Evolutionary conservation across 208 protist species (phyloP), one percentile per base, ranked within the genome.

Genomic region (Vickermania spadyakhi): DNA sequence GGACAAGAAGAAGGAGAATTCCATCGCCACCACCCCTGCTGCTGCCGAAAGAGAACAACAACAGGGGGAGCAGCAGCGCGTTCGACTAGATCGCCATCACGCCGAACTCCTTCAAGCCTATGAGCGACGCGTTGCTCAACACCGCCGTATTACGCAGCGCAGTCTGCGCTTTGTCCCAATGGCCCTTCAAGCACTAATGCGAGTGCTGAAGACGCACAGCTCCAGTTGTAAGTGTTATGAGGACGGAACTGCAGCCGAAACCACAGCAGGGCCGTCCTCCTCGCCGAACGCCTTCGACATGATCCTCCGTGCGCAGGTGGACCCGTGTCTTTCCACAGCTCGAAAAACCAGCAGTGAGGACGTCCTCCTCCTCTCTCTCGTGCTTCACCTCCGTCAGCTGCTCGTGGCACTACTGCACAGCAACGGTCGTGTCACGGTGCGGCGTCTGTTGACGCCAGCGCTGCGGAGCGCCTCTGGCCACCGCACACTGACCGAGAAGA

Each of bases 321-420:
- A 81, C 71, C 54, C 74, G 73, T 49, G 60, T 91, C 36, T 21
- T 91, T 56, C 78, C 78, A 62, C 81, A 75, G 2, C 73, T 76
- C 3, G 84, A 78, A 1, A 69, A 75, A 55, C 65, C 71, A 29
- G 81, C 78, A 21, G 80, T 88, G 73, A 74, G 73, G 23, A 80
- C 78, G 21, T 84, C 88, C 57, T 91, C 86, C 41, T 72, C 68
- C 31, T 79, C 77, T 0, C 70, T 73, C 56, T 62, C 73, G 18
- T 45, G 36, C 36, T 45, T 7, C 11, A 18, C 36, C 59, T 62
- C 1, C 4, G 22, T 2, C 14, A 49, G 3, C 21, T 50, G 25
- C 59, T 60, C 50, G 25, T 41, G 1, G 13, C 13, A 3, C 54
- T 28, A 0, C 28, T 60, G 25, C 26, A 57, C 3, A 30, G 22